Conservation (phyloP, 306 rosid genomes). For the Abrus pulchellus region DNA sequence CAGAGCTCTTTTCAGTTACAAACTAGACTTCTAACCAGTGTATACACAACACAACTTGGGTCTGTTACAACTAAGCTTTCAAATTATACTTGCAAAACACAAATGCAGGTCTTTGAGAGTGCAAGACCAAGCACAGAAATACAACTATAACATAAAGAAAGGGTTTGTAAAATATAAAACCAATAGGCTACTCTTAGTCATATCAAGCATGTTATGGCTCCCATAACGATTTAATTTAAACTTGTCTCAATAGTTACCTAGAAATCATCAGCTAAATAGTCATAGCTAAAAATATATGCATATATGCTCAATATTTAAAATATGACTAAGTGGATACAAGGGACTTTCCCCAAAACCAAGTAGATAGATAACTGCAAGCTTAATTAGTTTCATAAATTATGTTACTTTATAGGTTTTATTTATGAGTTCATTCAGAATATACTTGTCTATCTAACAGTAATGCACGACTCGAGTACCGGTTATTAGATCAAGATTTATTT, state of each 20-base stretch:
- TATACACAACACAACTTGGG: background rate
- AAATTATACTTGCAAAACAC: background rate
- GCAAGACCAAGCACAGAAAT: background rate
- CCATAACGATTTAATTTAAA: background rate
- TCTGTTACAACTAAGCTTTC: background rate
- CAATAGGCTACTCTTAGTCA: background rate
- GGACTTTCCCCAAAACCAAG: conserved; percentile 29
- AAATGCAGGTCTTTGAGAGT: conserved; percentile 1
- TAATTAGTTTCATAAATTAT: background rate
- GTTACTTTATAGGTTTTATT: conserved; percentile 8
- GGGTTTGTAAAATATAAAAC: background rate
- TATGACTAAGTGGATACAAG: background rate
- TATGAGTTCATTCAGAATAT: conserved; percentile 22
- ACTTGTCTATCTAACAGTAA: conserved; percentile 9
- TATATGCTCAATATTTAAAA: background rate
- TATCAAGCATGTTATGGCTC: background rate
- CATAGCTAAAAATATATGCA: background rate
- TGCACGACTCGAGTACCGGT: conserved; percentile 30
- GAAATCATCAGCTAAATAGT: conserved; percentile 24
- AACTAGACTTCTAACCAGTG: background rate
- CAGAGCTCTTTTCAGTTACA: background rate
- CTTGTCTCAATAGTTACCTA: background rate
- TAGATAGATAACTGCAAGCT: conserved; percentile 2
- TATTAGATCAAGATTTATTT: conserved; percentile 2
- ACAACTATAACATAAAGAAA: background rate